phyloP scores from a whole-genome alignment of 805 yeast species.

The Barnettozyma sucrosica region DNA sequence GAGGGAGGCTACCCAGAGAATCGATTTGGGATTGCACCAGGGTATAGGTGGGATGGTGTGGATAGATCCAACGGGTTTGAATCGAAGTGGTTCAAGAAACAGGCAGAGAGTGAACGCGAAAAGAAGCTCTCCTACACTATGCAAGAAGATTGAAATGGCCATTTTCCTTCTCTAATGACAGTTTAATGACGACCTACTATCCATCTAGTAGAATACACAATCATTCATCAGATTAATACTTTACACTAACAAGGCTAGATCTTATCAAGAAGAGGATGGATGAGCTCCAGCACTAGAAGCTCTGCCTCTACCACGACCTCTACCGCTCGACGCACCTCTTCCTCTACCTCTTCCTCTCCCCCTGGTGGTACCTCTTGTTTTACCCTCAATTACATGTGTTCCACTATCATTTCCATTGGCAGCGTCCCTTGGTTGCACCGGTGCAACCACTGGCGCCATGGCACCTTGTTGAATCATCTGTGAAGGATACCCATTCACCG shows the following conservation, averaged over 20 bases:
- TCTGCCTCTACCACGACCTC: slow-evolving; percentile 22
- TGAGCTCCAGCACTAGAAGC: slow-evolving; percentile 8
- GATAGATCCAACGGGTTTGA: slow-evolving; percentile 90
- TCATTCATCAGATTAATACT: background rate
- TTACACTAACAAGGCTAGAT: background rate
- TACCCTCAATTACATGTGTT: background rate
- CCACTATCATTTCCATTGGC: background rate
- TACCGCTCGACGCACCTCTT: slow-evolving; percentile 15
- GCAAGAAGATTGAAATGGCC: slow-evolving; percentile 31
- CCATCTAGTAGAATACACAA: background rate
- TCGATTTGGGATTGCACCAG: slow-evolving; percentile 73
- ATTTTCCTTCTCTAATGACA: slow-evolving; percentile 7
- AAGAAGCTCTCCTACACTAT: slow-evolving; percentile 30
- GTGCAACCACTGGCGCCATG: background rate
- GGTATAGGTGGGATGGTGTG: slow-evolving; percentile 87
- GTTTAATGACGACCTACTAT: background rate
- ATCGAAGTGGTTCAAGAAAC: slow-evolving; percentile 43
- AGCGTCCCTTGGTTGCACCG: background rate
- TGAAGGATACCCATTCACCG: background rate
- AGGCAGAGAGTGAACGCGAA: slow-evolving; percentile 30
- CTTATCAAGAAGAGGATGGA: background rate
- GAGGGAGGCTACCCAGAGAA: slow-evolving; percentile 54
- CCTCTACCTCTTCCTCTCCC: slow-evolving; percentile 22
- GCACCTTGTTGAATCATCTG: background rate
- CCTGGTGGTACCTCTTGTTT: slow-evolving; percentile 5